Evolutionary conservation across 2,329 filamentous ascomycete species (phyloP).

Genomic region (Blumeria hordei): DNA sequence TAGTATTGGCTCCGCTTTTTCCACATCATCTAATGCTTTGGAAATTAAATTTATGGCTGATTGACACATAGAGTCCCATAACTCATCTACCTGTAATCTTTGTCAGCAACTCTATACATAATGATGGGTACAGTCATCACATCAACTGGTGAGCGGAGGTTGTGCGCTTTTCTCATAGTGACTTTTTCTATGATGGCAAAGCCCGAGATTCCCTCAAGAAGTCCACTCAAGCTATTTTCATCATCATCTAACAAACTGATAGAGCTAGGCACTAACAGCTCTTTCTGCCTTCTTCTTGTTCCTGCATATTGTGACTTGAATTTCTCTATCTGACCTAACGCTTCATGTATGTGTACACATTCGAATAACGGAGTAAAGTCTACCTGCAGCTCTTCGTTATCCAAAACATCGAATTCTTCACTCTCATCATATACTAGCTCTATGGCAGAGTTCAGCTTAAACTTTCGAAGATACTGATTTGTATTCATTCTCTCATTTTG

Average conservation of each 20-base stretch:
- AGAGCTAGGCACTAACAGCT: slow-evolving; percentile 55
- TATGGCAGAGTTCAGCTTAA: slow-evolving; percentile 86
- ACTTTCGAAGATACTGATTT: slow-evolving; percentile 51
- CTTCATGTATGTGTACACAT: slow-evolving; percentile 87
- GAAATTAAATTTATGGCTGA: slow-evolving; percentile 62
- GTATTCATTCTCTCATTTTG: slow-evolving; percentile 64
- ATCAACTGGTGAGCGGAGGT: slow-evolving; percentile 60
- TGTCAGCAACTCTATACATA: slow-evolving; percentile 4
- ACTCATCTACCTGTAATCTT: slow-evolving; percentile 55
- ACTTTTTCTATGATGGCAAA: slow-evolving; percentile 93
- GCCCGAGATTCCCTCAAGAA: slow-evolving; percentile 81
- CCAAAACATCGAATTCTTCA: slow-evolving; percentile 83
- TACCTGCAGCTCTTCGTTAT: slow-evolving; percentile 86
- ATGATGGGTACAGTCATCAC: slow-evolving; percentile 22
- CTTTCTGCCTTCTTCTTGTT: slow-evolving; percentile 75
- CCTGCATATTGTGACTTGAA: slow-evolving; percentile 83
- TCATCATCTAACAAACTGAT: slow-evolving; percentile 64
- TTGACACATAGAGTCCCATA: slow-evolving; percentile 97
- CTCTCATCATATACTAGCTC: slow-evolving; percentile 87
- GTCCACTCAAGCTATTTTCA: slow-evolving; percentile 68
- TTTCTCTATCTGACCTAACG: slow-evolving; percentile 73
- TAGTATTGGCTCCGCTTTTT: slow-evolving; percentile 70
- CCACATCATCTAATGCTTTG: slow-evolving; percentile 53
- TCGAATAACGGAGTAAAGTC: slow-evolving; percentile 90
- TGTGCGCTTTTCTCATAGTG: slow-evolving; percentile 68